Evolutionary conservation across 208 protist genomes (phyloP).

Genomic region (Trypanosomatidae sp.): DNA sequence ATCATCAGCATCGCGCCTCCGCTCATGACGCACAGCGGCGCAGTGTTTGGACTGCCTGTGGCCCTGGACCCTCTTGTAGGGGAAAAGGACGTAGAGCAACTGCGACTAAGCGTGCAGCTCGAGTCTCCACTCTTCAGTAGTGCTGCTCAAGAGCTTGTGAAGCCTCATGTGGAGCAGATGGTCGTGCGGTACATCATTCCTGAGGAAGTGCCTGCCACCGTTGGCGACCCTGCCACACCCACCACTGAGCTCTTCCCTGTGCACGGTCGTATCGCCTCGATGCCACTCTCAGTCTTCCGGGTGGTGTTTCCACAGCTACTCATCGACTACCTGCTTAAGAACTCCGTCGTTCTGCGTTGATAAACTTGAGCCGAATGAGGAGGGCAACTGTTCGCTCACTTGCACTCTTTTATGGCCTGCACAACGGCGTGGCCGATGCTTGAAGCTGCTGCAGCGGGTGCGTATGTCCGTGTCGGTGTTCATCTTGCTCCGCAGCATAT

Average conservation of each 20-base stretch:
- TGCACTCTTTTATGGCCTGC: not conserved
- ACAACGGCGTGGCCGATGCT: not conserved
- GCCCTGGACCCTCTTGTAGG: slow-evolving; percentile 43
- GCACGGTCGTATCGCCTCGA: slow-evolving; percentile 24
- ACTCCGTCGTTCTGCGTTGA: slow-evolving; percentile 59
- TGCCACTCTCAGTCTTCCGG: slow-evolving; percentile 83
- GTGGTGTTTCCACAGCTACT: slow-evolving; percentile 71
- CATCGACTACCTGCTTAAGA: slow-evolving; percentile 70
- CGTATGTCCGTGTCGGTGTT: not conserved
- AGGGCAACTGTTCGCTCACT: not conserved
- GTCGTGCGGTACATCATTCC: slow-evolving; percentile 61
- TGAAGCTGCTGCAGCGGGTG: not conserved
- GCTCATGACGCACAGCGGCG: slow-evolving; percentile 25
- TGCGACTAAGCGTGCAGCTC: slow-evolving; percentile 35
- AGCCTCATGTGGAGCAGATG: slow-evolving; percentile 49
- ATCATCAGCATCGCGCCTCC: slow-evolving; percentile 63
- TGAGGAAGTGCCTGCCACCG: not conserved
- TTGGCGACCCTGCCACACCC: not conserved
- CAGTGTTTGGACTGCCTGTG: slow-evolving; percentile 27
- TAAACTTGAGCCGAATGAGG: not conserved
- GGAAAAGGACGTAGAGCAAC: slow-evolving; percentile 42
- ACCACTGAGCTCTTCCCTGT: not conserved
- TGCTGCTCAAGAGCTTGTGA: slow-evolving; percentile 34
- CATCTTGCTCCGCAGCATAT: not conserved
- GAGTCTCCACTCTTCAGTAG: slow-evolving; percentile 17